A percentile compares a stretch with the other conserved stretches of the same genome.
These are phyloP conservation scores for Malassezia japonica DNA, from an alignment of 1,284 basidiomycete species.

Conservation along the genomic window DNA sequence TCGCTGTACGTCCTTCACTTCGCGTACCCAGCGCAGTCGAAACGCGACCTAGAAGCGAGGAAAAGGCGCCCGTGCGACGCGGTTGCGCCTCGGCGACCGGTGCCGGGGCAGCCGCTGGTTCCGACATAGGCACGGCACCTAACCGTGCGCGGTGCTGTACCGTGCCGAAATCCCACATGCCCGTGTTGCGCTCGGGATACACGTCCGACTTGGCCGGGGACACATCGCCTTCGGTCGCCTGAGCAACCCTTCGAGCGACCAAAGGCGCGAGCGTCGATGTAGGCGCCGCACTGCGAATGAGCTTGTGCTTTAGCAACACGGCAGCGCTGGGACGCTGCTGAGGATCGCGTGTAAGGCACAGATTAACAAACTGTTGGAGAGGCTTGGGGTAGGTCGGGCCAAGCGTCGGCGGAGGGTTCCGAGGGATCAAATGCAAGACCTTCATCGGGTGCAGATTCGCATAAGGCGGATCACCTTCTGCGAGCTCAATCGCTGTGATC, in stretches of 20 bases:
- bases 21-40: no score
- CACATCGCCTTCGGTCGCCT: no score
- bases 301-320: conserved; percentile 75
- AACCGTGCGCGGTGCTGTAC: not conserved
- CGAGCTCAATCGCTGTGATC: conserved; percentile 99
- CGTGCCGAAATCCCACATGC: conserved; percentile 13
- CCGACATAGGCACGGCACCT: not conserved
- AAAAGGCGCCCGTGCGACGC: no score
- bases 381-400: conserved; percentile 74
- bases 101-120: no score
- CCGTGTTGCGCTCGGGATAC: no score
- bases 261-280: conserved; percentile 7
- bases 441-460: conserved; percentile 94
- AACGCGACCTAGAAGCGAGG: no score
- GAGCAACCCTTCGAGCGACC: not conserved
- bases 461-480: conserved; percentile 97
- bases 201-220: no score
- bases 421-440: conserved; percentile 91
- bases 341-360: conserved; percentile 93
- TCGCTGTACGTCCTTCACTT: no score
- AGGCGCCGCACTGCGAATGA: conserved; percentile 74
- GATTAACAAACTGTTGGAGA: conserved; percentile 85
- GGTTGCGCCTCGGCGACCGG: no score
- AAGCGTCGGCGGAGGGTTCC: conserved; percentile 87
- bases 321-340: conserved; percentile 83